Evolutionary conservation across 1,139 yeast species (phyloP), one percentile per base, ranked within the genome.

Genomic region (Suhomyces taliae): DNA sequence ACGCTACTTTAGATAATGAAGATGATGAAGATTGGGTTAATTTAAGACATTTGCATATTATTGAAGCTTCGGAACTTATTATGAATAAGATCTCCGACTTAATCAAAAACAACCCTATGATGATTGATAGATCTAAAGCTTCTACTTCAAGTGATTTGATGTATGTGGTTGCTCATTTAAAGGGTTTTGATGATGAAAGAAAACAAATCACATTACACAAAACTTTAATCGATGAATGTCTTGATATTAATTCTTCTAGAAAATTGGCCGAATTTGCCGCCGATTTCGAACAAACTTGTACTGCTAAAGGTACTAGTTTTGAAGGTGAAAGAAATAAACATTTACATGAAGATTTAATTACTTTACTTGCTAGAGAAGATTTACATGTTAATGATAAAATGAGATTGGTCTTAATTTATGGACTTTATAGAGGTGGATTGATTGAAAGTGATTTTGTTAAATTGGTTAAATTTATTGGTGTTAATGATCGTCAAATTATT

Each of bases 391-490:
- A 78, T 40, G 95, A 90, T 58, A 89, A 89, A 60, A 74, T 90
- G 53, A 78, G 99, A 51, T 72, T 88, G 39, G 79, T 93, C n/a
- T 72, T 89, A 31, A 70, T 87, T 5, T 93, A 93, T 65, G 87
- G 91, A 1, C 66, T 90, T 36, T 87, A 84, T 64, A 76, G 98
- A 54, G 93, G 95, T 6, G 99, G 99, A 0, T 71, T 93, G 29
- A 76, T 89, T 14, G 86, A 84, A 55, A 64, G 76, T 8, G 99
- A 93, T 69, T 81, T 87, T 54, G 68, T 72, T 44, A 90, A 93
- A 60, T 67, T 93, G 39, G 78, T 85, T 40, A 70, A 76, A 45
- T 95, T 91, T 59, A 81, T 88, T 41, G 87, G 85, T 0, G 79
- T 89, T 12, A 67, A 71, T 36, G 78, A 80, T 43, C 71, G 73